Evolutionary conservation across 768 basidiomycete species (phyloP).

Genomic region (Leucosporidium creatinivorum): DNA sequence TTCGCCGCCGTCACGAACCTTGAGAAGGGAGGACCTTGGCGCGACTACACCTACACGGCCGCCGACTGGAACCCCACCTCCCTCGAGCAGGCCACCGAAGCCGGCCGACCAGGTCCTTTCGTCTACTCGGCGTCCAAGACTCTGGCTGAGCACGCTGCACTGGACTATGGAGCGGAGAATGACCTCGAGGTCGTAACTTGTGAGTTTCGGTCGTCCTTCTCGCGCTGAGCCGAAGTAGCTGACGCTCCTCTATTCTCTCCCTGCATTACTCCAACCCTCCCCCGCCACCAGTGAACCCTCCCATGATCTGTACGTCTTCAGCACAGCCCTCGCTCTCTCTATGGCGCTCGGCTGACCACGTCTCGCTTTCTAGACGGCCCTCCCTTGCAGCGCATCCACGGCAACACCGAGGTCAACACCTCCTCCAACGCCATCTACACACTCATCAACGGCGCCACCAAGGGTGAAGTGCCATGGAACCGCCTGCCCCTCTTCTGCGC

Average conservation of each 20-base stretch:
- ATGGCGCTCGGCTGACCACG: background rate
- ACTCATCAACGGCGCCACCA: slow-evolving; percentile 24
- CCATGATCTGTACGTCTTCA: slow-evolving; percentile 32
- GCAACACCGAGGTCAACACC: slow-evolving; percentile 31
- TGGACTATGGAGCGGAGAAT: slow-evolving; percentile 21
- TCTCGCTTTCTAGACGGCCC: slow-evolving; percentile 15
- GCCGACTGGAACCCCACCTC: slow-evolving; percentile 35
- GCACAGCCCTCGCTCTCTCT: background rate
- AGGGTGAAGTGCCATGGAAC: slow-evolving; percentile 20
- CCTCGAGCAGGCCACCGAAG: slow-evolving; percentile 17
- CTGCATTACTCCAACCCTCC: too few relatives aligned
- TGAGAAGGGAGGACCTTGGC: slow-evolving; percentile 16
- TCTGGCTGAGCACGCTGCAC: slow-evolving; percentile 36
- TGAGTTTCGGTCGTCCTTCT: background rate
- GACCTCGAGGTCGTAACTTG: slow-evolving; percentile 17
- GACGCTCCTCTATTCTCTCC: background rate
- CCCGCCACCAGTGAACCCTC: slow-evolving; percentile 34
- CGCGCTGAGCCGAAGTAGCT: background rate
- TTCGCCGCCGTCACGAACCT: slow-evolving; percentile 34
- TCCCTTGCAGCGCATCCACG: slow-evolving; percentile 24
- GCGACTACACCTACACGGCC: slow-evolving; percentile 36
- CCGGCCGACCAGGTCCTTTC: slow-evolving; percentile 11
- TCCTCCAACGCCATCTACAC: slow-evolving; percentile 30
- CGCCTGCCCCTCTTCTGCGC: slow-evolving; percentile 32
- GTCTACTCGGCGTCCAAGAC: slow-evolving; percentile 28